Conservation (phyloP, 768 basidiomycete species). For the Russula compacta region DNA sequence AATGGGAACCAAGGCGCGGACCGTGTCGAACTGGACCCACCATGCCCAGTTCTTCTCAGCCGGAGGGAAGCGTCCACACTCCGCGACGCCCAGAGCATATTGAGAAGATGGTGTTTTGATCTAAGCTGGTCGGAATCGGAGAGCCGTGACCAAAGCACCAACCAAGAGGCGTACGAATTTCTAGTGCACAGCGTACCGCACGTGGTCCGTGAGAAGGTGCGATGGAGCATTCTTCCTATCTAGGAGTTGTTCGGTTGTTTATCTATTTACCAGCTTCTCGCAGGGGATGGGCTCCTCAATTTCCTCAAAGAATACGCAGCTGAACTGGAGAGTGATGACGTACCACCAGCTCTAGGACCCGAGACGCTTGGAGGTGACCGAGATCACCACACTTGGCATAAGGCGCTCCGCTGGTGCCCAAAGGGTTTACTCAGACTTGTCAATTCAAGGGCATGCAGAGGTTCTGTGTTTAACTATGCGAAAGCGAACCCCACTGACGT, state of each 20-base stretch:
- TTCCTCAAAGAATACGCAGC: slow-evolving; percentile 67
- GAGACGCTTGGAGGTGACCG: neutral
- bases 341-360: slow-evolving; percentile 16
- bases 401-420: slow-evolving; percentile 77
- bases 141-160: slow-evolving; percentile 20
- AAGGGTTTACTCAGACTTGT: slow-evolving; percentile 69
- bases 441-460: slow-evolving; percentile 95
- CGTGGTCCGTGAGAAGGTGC: slow-evolving; percentile 60
- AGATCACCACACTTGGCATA: slow-evolving; percentile 42
- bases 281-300: slow-evolving; percentile 63
- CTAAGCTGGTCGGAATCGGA: slow-evolving; percentile 33
- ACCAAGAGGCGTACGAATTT: slow-evolving; percentile 41
- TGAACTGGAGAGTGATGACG: slow-evolving; percentile 44
- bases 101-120: slow-evolving; percentile 62
- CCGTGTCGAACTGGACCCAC: slow-evolving; percentile 40
- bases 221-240: slow-evolving; percentile 10
- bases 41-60: slow-evolving; percentile 57
- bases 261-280: slow-evolving; percentile 40
- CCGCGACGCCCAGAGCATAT: slow-evolving; percentile 35
- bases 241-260: neutral
- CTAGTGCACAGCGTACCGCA: slow-evolving; percentile 55
- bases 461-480: slow-evolving; percentile 30
- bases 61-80: slow-evolving; percentile 50
- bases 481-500: neutral
- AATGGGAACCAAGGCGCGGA: slow-evolving; percentile 27